phyloP scores from a whole-genome alignment of 2,329 filamentous ascomycete genomes.

The Mycogone perniciosa region DNA sequence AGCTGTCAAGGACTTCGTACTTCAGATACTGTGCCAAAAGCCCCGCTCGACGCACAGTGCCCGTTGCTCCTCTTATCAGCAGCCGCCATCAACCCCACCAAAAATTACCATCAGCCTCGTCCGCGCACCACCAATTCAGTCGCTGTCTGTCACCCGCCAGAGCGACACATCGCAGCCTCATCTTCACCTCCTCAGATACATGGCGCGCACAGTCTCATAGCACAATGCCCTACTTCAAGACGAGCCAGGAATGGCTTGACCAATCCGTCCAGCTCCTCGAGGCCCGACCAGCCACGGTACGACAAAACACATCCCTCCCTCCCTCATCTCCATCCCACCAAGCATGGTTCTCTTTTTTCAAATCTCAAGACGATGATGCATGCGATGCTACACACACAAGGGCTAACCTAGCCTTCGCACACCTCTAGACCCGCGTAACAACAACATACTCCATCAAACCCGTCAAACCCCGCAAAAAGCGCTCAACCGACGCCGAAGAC shows the following conservation, averaged over 20 bases:
- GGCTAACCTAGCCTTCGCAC: background rate
- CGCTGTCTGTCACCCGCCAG: background rate
- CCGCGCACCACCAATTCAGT: background rate
- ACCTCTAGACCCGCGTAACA: conserved; percentile 71
- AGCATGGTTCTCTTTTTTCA: too few relatives aligned
- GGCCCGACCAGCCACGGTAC: conserved; percentile 77
- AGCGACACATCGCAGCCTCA: background rate
- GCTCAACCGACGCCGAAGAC: conserved; percentile 22
- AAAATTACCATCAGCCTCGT: background rate
- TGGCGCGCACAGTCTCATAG: conserved; percentile 5
- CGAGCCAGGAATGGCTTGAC: conserved; percentile 84
- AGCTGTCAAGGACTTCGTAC: too few relatives aligned
- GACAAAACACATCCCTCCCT: conserved; percentile 18
- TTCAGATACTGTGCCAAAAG: too few relatives aligned
- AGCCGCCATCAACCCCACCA: too few relatives aligned
- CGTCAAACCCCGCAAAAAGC: conserved; percentile 23
- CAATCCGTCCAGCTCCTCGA: conserved; percentile 81
- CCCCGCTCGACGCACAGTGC: too few relatives aligned
- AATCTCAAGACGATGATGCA: too few relatives aligned
- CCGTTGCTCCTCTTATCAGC: too few relatives aligned
- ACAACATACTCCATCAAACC: conserved; percentile 78
- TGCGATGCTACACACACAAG: background rate
- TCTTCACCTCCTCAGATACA: background rate
- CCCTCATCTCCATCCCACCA: too few relatives aligned
- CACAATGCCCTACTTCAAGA: conserved; percentile 72